Evolutionary conservation across 2,329 filamentous ascomycete species (phyloP), one percentile per base, ranked within the genome.

Genomic region (Apiospora hydei): DNA sequence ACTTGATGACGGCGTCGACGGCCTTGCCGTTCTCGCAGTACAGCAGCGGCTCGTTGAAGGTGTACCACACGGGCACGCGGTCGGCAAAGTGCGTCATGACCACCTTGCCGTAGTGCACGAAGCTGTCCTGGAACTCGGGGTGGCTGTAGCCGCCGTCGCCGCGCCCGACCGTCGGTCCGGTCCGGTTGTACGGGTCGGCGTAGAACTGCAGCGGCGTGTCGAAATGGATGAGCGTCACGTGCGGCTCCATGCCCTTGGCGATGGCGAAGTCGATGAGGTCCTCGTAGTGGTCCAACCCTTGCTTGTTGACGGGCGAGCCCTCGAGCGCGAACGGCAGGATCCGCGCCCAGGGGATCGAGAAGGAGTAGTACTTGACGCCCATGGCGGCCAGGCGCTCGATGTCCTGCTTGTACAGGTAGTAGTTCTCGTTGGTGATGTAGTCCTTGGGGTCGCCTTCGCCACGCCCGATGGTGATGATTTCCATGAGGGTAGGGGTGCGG

Each of bases 391-490:
- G 81, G 0, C 87, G 83, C 72, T 85, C 86, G 61, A 89, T 88
- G 57, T 89, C 86, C 78, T 88, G 87, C 77, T 88, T 88, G 75
- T 88, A 89, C 10, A 87, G 78, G 73, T 87, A 89, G 76, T 88
- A 89, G 71, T 88, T 84, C 78, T 87, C 85, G 57, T 85, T 87
- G 2, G 84, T 84, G 47, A 82, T 79, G 70, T 83, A 72, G 21
- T 73, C 81, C 26, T 6, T 64, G 57, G 41, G 78, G 72, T 61
- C 4, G 73, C 70, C 13, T 68, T 61, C 34, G 3, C 1, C 77
- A 68, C 6, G 74, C 43, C 77, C 75, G 5, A 69, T 72, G 2
- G 79, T 74, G 4, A 83, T 80, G 74, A 85, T 81, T 69, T 87
- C 85, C 78, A 84, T 79, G n/a, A 85, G 76, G 3, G 81, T 81